Evolutionary conservation across 345 rosid species (phyloP).

Genomic region (Ceriops decandra): DNA sequence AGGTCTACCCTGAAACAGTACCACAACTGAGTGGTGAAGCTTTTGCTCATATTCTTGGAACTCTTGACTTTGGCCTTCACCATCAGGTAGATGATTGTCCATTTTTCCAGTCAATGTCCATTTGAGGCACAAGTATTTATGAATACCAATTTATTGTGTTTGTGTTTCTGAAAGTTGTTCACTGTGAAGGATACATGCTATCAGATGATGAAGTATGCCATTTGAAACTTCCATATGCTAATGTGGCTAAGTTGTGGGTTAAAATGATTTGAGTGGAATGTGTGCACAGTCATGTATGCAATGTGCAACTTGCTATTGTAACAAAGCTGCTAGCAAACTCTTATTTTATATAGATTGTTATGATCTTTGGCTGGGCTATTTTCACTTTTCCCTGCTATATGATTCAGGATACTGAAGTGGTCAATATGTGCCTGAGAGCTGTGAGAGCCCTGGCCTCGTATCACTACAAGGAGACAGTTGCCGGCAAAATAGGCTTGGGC

Average conservation of each 20-base stretch:
- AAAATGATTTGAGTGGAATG: neutral
- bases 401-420: constrained; percentile 72
- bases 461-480: constrained; percentile 70
- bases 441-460: constrained; percentile 85
- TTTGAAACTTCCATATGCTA: neutral
- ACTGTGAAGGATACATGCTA: neutral
- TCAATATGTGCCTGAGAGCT: constrained; percentile 85
- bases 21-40: constrained; percentile 68
- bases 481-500: constrained; percentile 68
- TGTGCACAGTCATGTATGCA: neutral
- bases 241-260: neutral
- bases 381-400: constrained; percentile 2
- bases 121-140: neutral
- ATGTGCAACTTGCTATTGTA: neutral
- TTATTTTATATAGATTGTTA: neutral
- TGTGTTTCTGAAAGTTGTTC: neutral
- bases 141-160: neutral
- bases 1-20: constrained; percentile 92
- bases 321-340: neutral
- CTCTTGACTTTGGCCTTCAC: constrained; percentile 88
- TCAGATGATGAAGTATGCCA: neutral
- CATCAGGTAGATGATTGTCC: constrained; percentile 62
- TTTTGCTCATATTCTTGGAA: constrained; percentile 71
- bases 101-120: neutral
- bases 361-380: constrained; percentile 5